Conservation (phyloP, 805 yeast species). For the Saccharomycopsis sp. region DNA sequence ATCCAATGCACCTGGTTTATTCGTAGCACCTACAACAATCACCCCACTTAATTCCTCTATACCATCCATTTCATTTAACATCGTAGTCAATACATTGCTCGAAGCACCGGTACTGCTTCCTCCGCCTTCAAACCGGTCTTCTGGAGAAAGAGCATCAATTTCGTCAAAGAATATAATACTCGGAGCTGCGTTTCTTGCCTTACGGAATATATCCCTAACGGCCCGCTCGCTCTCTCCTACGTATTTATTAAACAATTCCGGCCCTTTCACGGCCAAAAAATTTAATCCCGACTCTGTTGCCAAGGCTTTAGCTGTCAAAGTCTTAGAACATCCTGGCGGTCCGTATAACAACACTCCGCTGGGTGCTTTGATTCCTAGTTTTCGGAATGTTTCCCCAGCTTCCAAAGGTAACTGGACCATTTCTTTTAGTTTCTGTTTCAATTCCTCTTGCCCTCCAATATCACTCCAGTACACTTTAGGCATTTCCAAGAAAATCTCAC, state of each 20-base stretch:
- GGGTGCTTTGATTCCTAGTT: slow-evolving; percentile 83
- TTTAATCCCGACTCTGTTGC: slow-evolving; percentile 95
- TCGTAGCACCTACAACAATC: slow-evolving; percentile 92
- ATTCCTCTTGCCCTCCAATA: slow-evolving; percentile 88
- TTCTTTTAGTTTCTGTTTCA: slow-evolving; percentile 76
- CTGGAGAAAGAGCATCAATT: slow-evolving; percentile 85
- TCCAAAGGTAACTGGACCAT: slow-evolving; percentile 89
- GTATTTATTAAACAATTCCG: slow-evolving; percentile 89
- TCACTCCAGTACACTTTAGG: slow-evolving; percentile 92
- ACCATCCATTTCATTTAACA: slow-evolving; percentile 94
- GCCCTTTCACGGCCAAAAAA: slow-evolving; percentile 93
- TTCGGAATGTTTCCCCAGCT: slow-evolving; percentile 67
- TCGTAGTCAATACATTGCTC: slow-evolving; percentile 80
- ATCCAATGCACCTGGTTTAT: slow-evolving; percentile 89
- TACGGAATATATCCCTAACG: slow-evolving; percentile 85
- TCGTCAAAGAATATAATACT: slow-evolving; percentile 94
- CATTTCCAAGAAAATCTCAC: slow-evolving; percentile 89
- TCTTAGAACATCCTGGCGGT: slow-evolving; percentile 97
- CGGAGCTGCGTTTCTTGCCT: slow-evolving; percentile 93
- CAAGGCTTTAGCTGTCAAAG: slow-evolving; percentile 88
- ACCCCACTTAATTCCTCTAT: slow-evolving; percentile 93
- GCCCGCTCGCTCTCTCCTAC: slow-evolving; percentile 95
- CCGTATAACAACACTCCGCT: slow-evolving; percentile 91
- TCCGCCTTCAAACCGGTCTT: slow-evolving; percentile 51
- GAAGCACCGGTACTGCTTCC: slow-evolving; percentile 53